Evolutionary conservation across 805 yeast species (phyloP).

Genomic region (Ogataea pignaliae): DNA sequence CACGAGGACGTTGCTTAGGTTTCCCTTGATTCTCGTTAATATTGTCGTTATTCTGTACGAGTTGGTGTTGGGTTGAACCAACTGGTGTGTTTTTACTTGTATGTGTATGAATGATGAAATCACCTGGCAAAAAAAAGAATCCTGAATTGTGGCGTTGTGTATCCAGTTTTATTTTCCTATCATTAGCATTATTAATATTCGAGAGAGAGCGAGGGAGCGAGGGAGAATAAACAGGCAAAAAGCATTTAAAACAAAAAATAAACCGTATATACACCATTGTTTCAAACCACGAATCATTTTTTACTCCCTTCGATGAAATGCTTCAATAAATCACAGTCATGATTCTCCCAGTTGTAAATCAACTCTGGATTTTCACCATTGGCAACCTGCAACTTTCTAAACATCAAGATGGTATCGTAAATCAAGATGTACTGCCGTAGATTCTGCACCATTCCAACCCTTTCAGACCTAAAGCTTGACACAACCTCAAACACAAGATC

Average conservation of each 20-base stretch:
- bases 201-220: too few species aligned
- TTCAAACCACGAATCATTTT: constrained; percentile 8
- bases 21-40: constrained; percentile 52
- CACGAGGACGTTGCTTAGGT: constrained; percentile 51
- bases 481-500: constrained; percentile 47
- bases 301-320: constrained; percentile 11
- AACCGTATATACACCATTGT: too few species aligned
- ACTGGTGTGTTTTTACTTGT: too few species aligned
- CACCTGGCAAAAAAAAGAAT: neutral
- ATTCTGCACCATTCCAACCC: constrained; percentile 58
- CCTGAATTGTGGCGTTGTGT: too few species aligned
- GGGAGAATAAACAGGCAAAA: constrained; percentile 1
- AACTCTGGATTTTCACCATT: constrained; percentile 4
- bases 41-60: constrained; percentile 49
- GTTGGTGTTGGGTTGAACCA: constrained; percentile 42
- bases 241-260: too few species aligned
- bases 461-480: constrained; percentile 43
- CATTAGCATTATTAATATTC: too few species aligned
- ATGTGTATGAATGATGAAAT: neutral
- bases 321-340: constrained; percentile 9
- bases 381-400: constrained; percentile 17
- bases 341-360: constrained; percentile 11
- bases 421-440: constrained; percentile 49
- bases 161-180: too few species aligned
- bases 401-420: constrained; percentile 37